Base-by-base conservation (phyloP, 805 yeast genomes). In the Metahyphopichia silvanorum region DNA sequence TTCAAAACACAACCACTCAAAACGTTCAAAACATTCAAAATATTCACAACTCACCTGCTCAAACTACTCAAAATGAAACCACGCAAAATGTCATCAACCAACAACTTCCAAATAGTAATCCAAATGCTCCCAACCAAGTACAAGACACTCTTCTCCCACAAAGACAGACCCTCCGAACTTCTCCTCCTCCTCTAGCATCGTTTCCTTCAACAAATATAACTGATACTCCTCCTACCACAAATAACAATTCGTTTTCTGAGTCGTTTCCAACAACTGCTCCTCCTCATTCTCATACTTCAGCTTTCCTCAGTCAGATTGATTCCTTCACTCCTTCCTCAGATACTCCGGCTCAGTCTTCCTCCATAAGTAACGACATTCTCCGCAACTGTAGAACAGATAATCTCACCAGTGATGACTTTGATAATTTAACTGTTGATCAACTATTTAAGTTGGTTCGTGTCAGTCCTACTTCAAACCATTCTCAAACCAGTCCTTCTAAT, bases 401-500 rank as follows among this genome's bases (percentile, higher is more conserved):
- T 34, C 48, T 63, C 29, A 60, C 60, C 22, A 51, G 54, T 37
- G 71, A 66, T 28, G 71, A 66, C 38, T 63, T 57, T 41, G 70
- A 66, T 19, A 59, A 46, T 32, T 40, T 66, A 10, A 44, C 57
- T 17, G 48, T 65, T 14, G 65, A 56, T 14, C 67, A 65, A 42
- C 49, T 65, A 27, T 53, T 66, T 44, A 63, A 60, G 42, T 44
- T 66, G 20, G 49, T 64, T n/a, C 43, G 60, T 16, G 42, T 49
- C 27, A 55, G 51, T 30, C 34, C 39, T n/a, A 23, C 34, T 12
- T 26, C 35, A 18, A 16, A 16, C 29, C 15, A 12, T 16, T 10
- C 6, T 6, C 13, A 25, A 25, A 27, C 29, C 20, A 20, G 30
- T 10, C 18, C 18, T 13, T 21, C 30, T 21, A 51, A 40, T 37